Evolutionary conservation across 2,329 filamentous ascomycete genomes (phyloP).

Genomic region (Pestalotiopsis sp.): DNA sequence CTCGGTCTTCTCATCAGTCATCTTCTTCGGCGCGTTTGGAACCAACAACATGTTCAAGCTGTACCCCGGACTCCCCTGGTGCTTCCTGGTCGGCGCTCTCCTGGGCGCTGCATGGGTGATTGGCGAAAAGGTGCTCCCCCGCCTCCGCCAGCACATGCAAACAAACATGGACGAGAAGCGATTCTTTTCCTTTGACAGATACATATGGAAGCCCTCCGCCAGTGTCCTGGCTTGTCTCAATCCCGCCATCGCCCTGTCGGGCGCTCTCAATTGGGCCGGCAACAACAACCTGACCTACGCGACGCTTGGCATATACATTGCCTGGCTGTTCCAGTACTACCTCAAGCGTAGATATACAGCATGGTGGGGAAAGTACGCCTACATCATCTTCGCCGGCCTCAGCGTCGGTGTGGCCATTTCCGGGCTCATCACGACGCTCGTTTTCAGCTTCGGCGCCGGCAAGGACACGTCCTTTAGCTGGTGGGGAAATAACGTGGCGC

Average conservation of each 20-base stretch:
- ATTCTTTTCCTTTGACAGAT: slow-evolving; percentile 20
- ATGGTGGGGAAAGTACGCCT: slow-evolving; percentile 26
- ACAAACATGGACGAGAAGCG: slow-evolving; percentile 16
- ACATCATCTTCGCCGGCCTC: slow-evolving; percentile 25
- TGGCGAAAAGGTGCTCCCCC: slow-evolving; percentile 25
- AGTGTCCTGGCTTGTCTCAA: slow-evolving; percentile 16
- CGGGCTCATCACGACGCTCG: slow-evolving; percentile 14
- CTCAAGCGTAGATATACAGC: slow-evolving; percentile 23
- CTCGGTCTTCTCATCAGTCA: slow-evolving; percentile 30
- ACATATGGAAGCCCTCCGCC: slow-evolving; percentile 22
- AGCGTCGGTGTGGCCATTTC: slow-evolving; percentile 19
- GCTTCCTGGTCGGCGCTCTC: slow-evolving; percentile 34
- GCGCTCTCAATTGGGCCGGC: slow-evolving; percentile 28
- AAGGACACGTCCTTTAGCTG: slow-evolving; percentile 11
- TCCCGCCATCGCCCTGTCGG: slow-evolving; percentile 25
- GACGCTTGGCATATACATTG: slow-evolving; percentile 28
- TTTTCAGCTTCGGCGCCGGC: slow-evolving; percentile 21
- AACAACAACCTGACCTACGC: slow-evolving; percentile 30
- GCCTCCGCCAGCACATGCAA: slow-evolving; percentile 16
- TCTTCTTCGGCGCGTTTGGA: slow-evolving; percentile 16
- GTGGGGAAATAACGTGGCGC: slow-evolving; percentile 10
- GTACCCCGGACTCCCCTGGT: slow-evolving; percentile 30
- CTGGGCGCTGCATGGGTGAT: slow-evolving; percentile 29
- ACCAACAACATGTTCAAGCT: slow-evolving; percentile 18
- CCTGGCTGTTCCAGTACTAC: slow-evolving; percentile 28